Base-by-base conservation (phyloP, 352 stramenopile genomes). In the Phytophthora boehmeriae region DNA sequence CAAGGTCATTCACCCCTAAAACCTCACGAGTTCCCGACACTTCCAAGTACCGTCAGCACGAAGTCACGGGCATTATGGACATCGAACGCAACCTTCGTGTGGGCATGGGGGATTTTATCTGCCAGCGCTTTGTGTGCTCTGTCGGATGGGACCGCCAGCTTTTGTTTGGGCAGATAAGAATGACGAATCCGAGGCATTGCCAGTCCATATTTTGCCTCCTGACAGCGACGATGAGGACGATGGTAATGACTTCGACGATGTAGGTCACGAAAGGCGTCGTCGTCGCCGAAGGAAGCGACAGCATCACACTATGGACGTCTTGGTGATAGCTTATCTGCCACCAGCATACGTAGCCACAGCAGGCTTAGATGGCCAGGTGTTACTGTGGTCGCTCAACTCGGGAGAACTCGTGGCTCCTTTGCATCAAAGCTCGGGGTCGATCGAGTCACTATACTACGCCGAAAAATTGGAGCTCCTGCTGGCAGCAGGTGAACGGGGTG, bases 81-180 rank as follows among this genome's bases (percentile, higher is more conserved):
- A 89, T 91, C 35, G 83, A 93, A 50, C 79, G 83, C 23, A 93
- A 91, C 42, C 52, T 93, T 28, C 79, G 81, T 4, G 83, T 93
- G 14, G 83, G 83, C 35, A 93, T 93, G 83, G 83, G 81, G 19
- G 80, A 93, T 63, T 93, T 86, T 59, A 88, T 90, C 48, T 93
- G 83, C 52, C 83, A 93, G 61, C 71, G 83, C 25, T 90, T 91
- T 43, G 82, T 93, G 43, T 90, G 80, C n/a, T 90, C 77, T 35
- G 81, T 91, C 1, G 88, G 88, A 17, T 96, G 88, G 88, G 88
- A 95, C 54, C 79, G 82, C n/a, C 73, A 74, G 19, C 67, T 96
- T 14, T 94, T 89, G 68, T 95, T 4, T 96, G 86, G 85, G 85
- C 80, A 17, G 88, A 96, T 69, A 90, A 90, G 61, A 89, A 87